phyloP scores from a whole-genome alignment of 805 yeast species.

The Candida ortonii region DNA sequence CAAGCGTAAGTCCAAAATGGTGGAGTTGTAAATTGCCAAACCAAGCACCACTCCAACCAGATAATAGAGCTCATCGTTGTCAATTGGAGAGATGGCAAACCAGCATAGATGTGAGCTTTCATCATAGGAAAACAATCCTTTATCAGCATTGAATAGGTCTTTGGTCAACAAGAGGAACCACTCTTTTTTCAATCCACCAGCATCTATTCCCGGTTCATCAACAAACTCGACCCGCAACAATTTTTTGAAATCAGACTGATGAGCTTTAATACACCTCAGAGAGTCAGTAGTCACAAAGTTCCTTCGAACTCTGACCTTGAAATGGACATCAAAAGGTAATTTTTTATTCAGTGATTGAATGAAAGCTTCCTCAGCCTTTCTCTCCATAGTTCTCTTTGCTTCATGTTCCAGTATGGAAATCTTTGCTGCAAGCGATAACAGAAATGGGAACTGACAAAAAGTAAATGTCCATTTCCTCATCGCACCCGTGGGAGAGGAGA shows the following conservation, averaged over 20 bases:
- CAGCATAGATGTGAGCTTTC: slow-evolving; percentile 73
- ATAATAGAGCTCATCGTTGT: slow-evolving; percentile 56
- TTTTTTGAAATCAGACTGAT: slow-evolving; percentile 63
- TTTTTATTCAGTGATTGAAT: slow-evolving; percentile 66
- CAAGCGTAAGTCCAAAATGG: slow-evolving; percentile 74
- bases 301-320: slow-evolving; percentile 68
- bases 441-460: slow-evolving; percentile 82
- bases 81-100: slow-evolving; percentile 57
- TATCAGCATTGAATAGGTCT: slow-evolving; percentile 64
- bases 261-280: slow-evolving; percentile 54
- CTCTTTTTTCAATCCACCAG: slow-evolving; percentile 90
- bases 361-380: slow-evolving; percentile 87
- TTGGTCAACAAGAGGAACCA: slow-evolving; percentile 81
- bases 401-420: slow-evolving; percentile 79
- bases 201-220: slow-evolving; percentile 92
- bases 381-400: slow-evolving; percentile 75
- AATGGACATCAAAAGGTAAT: slow-evolving; percentile 61
- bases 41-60: slow-evolving; percentile 86
- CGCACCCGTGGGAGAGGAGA: slow-evolving; percentile 27
- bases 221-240: slow-evolving; percentile 75
- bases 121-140: slow-evolving; percentile 63
- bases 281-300: slow-evolving; percentile 71
- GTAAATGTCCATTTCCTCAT: slow-evolving; percentile 38
- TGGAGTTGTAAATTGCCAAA: slow-evolving; percentile 86
- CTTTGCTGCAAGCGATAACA: slow-evolving; percentile 78